Percentiles rank a stretch among this genome's conserved stretches.
Evolutionary conservation across 768 basidiomycete species (phyloP).

Genomic region (Leucogyrophana mollusca): DNA sequence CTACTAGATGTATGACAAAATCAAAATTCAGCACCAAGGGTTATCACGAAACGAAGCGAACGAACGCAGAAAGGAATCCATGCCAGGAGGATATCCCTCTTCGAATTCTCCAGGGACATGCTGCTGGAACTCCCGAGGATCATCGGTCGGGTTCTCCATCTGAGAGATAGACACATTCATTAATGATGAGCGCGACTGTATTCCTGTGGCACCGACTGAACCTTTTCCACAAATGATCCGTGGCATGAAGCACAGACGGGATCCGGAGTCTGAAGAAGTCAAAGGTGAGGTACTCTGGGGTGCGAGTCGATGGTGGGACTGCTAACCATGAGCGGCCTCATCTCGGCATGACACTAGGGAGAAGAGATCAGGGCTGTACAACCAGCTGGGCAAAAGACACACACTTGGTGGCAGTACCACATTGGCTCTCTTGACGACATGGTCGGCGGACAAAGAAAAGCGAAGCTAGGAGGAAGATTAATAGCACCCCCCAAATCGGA

Average conservation of each 20-base stretch:
- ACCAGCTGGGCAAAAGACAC: no score
- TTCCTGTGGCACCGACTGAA: constrained; percentile 19
- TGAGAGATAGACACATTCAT: constrained; percentile 26
- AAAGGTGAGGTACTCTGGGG: constrained; percentile 8
- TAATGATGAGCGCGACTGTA: not conserved
- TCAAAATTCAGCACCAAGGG: not conserved
- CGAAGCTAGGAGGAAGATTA: no score
- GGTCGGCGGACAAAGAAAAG: not conserved
- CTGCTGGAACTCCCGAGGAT: constrained; percentile 67
- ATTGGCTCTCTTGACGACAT: constrained; percentile 75
- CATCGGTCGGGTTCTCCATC: constrained; percentile 75
- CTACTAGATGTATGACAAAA: not conserved
- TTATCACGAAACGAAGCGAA: constrained; percentile 8
- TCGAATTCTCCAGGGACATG: constrained; percentile 28
- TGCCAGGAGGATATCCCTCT: constrained; percentile 34
- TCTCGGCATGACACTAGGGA: constrained; percentile 79
- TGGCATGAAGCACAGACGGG: constrained; percentile 82
- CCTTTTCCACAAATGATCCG: constrained; percentile 83
- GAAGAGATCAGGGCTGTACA: not conserved
- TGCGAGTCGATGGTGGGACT: constrained; percentile 4
- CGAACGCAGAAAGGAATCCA: constrained; percentile 52
- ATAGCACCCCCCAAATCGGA: not conserved
- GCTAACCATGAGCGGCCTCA: constrained; percentile 78
- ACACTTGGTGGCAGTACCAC: constrained; percentile 79
- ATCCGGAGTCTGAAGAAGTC: constrained; percentile 60